phyloP scores from a whole-genome alignment of 2,329 filamentous ascomycete species.

The Cordyceps cateniannulata region DNA sequence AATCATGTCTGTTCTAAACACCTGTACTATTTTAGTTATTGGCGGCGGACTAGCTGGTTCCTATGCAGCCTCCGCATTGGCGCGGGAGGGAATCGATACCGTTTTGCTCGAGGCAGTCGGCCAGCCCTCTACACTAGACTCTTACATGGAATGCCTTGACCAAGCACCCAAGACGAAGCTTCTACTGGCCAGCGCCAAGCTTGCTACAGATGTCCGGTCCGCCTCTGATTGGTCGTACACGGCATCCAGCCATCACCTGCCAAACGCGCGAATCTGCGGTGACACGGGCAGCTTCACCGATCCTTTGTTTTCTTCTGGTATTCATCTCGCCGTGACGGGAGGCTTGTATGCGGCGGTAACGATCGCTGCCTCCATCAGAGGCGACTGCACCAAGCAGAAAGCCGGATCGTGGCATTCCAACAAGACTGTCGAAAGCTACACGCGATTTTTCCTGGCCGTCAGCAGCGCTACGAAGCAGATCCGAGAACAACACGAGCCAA shows the following conservation, averaged over 20 bases:
- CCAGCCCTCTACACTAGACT: slow-evolving; percentile 19
- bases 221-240: slow-evolving; percentile 45
- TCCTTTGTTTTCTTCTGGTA: slow-evolving; percentile 41
- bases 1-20: not conserved
- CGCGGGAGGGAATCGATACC: slow-evolving; percentile 37
- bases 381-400: slow-evolving; percentile 30
- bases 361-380: slow-evolving; percentile 32
- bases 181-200: slow-evolving; percentile 26
- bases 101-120: slow-evolving; percentile 36
- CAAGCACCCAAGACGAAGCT: slow-evolving; percentile 23
- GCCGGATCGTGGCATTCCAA: slow-evolving; percentile 36
- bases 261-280: slow-evolving; percentile 33
- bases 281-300: slow-evolving; percentile 46
- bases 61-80: slow-evolving; percentile 35
- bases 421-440: slow-evolving; percentile 39
- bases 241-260: slow-evolving; percentile 34
- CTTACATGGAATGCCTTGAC: slow-evolving; percentile 29
- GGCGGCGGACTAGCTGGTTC: slow-evolving; percentile 41
- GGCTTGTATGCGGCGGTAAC: slow-evolving; percentile 40
- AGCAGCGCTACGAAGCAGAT: slow-evolving; percentile 23
- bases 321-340: slow-evolving; percentile 37
- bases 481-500: slow-evolving; percentile 25
- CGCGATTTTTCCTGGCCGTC: slow-evolving; percentile 39
- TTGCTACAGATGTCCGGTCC: slow-evolving; percentile 32
- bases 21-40: slow-evolving; percentile 33